Conservation (phyloP, 2,329 filamentous ascomycete genomes). For the Botrytis medusae region DNA sequence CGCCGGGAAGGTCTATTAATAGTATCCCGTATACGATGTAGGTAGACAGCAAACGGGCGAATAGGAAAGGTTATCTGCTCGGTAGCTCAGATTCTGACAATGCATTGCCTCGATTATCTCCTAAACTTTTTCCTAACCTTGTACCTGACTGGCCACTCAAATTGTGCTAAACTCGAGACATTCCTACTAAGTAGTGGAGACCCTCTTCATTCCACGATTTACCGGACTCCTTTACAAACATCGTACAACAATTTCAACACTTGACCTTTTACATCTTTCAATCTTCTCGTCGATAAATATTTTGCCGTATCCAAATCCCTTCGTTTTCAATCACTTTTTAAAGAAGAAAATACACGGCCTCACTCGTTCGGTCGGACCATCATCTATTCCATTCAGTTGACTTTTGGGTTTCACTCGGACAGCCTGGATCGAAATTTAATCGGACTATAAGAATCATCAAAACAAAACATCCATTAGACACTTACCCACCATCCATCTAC, state of each 20-base stretch:
- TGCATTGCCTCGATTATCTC: slow-evolving; percentile 4
- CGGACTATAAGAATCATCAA: neutral
- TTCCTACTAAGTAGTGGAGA: slow-evolving; percentile 1
- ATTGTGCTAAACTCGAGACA: slow-evolving; percentile 10
- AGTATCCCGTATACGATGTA: neutral
- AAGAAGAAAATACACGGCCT: slow-evolving; percentile 1
- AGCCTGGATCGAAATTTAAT: neutral
- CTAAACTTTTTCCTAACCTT: neutral
- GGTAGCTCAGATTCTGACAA: neutral
- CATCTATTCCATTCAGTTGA: neutral
- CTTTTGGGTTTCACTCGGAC: slow-evolving; percentile 8
- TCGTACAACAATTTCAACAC: neutral
- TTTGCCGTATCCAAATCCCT: neutral
- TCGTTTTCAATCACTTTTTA: neutral
- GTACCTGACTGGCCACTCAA: slow-evolving; percentile 9
- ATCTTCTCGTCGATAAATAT: neutral
- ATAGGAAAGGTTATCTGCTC: neutral
- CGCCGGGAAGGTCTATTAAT: slow-evolving; percentile 12
- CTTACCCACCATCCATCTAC: neutral
- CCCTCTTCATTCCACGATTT: slow-evolving; percentile 7
- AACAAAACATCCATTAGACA: neutral
- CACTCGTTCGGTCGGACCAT: slow-evolving; percentile 17
- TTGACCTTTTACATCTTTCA: neutral
- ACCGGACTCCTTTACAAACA: slow-evolving; percentile 1
- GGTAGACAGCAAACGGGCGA: neutral